These are phyloP conservation scores for Dipodascus geniculatus DNA, from an alignment of 805 yeast species.

Conservation along the genomic window DNA sequence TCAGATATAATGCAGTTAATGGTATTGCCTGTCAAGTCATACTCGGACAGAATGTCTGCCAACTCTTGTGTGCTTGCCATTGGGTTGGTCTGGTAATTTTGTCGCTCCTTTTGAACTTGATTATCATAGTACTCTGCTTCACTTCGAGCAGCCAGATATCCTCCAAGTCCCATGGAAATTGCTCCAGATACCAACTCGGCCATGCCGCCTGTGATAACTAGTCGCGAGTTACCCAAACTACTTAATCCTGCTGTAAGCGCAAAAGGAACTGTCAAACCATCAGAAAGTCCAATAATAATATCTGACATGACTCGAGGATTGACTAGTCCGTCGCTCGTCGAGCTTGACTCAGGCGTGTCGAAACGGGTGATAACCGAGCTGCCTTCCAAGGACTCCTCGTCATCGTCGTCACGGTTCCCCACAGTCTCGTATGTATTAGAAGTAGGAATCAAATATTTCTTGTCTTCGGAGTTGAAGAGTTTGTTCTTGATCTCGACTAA, in stretches of 20 bases:
- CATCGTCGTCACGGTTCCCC: conserved; percentile 9
- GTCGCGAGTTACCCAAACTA: conserved; percentile 74
- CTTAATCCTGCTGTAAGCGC: conserved; percentile 95
- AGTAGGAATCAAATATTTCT: conserved; percentile 22
- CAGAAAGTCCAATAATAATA: conserved; percentile 84
- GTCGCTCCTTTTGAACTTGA: conserved; percentile 21
- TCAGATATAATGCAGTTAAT: conserved; percentile 64
- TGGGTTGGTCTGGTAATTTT: conserved; percentile 14
- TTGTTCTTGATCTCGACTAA: conserved; percentile 23
- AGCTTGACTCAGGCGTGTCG: conserved; percentile 7
- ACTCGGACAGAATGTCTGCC: conserved; percentile 67
- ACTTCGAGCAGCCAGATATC: conserved; percentile 86
- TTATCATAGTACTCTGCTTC: conserved; percentile 35
- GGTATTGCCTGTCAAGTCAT: conserved; percentile 57
- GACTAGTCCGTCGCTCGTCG: conserved; percentile 13
- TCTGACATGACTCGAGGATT: conserved; percentile 87
- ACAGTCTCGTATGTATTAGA: conserved; percentile 15
- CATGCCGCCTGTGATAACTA: conserved; percentile 95
- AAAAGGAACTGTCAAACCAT: conserved; percentile 97
- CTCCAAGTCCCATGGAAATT: conserved; percentile 96
- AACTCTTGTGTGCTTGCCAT: conserved; percentile 56
- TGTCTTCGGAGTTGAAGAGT: conserved; percentile 16
- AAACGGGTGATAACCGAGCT: neutral
- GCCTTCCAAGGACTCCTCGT: neutral
- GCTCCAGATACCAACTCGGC: conserved; percentile 97